A percentile compares a stretch with the other conserved stretches of the same genome.
phyloP scores from a whole-genome alignment of 345 rosid genomes.

The Psidium friedrichsthalianum region DNA sequence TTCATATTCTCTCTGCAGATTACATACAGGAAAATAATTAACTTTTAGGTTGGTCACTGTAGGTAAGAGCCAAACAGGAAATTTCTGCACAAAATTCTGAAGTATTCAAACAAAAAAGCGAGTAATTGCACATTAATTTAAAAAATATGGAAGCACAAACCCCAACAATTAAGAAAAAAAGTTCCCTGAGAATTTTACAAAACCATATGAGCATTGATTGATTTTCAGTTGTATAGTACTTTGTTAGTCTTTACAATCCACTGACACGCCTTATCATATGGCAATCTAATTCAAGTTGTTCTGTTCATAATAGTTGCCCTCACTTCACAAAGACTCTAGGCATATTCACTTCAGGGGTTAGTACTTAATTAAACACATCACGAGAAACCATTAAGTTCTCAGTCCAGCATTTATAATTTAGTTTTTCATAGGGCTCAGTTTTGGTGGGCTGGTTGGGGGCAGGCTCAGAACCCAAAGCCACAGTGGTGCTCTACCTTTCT shows the following conservation, averaged over 20 bases:
- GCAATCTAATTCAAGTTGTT: not conserved
- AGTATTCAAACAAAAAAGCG: not conserved
- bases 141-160: not conserved
- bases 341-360: not conserved
- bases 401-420: not conserved
- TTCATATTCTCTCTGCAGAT: constrained; percentile 68
- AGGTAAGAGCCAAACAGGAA: not conserved
- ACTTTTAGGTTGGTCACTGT: constrained; percentile 5
- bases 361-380: not conserved
- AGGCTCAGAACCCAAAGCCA: not conserved
- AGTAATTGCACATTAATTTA: not conserved
- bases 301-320: not conserved
- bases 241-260: not conserved
- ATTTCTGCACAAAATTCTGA: not conserved
- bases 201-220: not conserved
- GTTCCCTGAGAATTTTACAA: not conserved
- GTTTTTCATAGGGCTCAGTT: not conserved
- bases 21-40: not conserved
- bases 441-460: not conserved
- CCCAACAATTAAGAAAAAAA: not conserved
- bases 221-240: not conserved
- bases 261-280: not conserved
- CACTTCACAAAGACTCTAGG: not conserved
- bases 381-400: not conserved
- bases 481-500: not conserved